Percentiles rank a stretch among this genome's conserved stretches.
These are phyloP conservation scores for Eustoma russellianum DNA, from an alignment of 257 asterid species.

Conservation along the genomic window DNA sequence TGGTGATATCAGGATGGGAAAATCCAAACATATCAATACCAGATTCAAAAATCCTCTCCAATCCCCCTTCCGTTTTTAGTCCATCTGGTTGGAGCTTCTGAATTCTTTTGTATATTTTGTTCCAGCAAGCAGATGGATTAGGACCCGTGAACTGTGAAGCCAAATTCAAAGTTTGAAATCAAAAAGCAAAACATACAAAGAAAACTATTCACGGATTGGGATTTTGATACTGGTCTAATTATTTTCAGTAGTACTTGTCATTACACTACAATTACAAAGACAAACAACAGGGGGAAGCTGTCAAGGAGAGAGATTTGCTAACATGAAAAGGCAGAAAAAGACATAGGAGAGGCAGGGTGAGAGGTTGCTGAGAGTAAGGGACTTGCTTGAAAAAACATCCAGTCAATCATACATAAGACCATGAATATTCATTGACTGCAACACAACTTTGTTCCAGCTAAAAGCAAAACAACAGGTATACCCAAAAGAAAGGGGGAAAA, in stretches of 20 bases:
- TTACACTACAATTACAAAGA: no score
- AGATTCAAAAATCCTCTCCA: conserved; percentile 47
- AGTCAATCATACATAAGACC: no score
- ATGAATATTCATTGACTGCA: background rate
- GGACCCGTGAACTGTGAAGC: conserved; percentile 65
- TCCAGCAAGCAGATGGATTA: conserved; percentile 87
- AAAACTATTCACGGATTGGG: no score
- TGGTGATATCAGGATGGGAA: conserved; percentile 63
- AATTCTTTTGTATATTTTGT: conserved; percentile 59
- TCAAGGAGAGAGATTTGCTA: no score
- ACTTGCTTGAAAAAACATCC: no score
- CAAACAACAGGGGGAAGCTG: no score
- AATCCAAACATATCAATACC: conserved; percentile 83
- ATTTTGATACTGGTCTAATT: no score
- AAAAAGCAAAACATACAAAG: background rate
- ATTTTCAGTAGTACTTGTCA: no score
- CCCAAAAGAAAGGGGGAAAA: background rate
- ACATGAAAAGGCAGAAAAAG: no score
- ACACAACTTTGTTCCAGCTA: background rate
- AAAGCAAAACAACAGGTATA: background rate
- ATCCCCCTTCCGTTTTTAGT: conserved; percentile 23
- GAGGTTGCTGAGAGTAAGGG: no score
- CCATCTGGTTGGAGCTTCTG: conserved; percentile 41
- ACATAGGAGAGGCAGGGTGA: no score
- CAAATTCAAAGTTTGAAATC: conserved; percentile 9